phyloP scores from a whole-genome alignment of 2,329 filamentous ascomycete genomes.

The Calonectria crousiana region DNA sequence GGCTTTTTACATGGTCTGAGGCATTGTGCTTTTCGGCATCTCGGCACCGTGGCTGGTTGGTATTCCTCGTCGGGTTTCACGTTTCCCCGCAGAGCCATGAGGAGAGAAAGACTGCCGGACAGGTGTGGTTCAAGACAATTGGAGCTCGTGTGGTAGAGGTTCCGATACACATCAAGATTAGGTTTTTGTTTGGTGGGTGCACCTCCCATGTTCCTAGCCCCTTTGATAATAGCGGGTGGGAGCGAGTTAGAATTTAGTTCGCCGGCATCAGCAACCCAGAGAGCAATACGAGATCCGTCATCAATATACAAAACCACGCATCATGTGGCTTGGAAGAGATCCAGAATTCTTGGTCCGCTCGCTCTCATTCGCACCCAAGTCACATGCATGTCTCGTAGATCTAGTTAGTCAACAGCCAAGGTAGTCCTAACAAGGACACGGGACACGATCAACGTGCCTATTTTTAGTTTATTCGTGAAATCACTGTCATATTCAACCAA shows the following conservation, averaged over 20 bases:
- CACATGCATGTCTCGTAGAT: neutral
- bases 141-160: neutral
- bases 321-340: neutral
- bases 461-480: slow-evolving; percentile 6
- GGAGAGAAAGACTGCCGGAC: neutral
- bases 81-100: neutral
- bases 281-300: neutral
- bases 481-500: neutral
- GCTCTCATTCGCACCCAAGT: neutral
- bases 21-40: neutral
- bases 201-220: neutral
- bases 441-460: neutral
- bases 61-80: neutral
- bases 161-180: neutral
- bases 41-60: neutral
- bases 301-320: neutral
- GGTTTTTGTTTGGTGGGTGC: neutral
- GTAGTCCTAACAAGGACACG: neutral
- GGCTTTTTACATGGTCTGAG: neutral
- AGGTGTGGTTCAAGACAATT: neutral
- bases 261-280: neutral
- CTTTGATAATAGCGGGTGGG: neutral
- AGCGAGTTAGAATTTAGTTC: neutral
- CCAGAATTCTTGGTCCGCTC: neutral
- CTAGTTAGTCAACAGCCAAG: neutral